Evolutionary conservation across 305 asterid species (phyloP), one percentile per base, ranked within the genome.

Genomic region (Nicotiana rustica): DNA sequence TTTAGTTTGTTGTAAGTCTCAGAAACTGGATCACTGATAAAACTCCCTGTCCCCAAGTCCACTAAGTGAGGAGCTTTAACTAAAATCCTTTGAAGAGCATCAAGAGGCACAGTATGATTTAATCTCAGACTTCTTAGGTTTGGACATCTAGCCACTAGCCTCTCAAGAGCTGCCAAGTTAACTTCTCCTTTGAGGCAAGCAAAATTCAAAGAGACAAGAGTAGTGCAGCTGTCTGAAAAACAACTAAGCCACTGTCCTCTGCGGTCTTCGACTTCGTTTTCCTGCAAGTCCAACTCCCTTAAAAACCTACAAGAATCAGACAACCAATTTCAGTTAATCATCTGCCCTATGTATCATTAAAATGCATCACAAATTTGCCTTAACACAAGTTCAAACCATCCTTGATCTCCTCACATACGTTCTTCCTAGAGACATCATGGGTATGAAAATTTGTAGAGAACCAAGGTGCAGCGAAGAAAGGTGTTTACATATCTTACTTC

Each of bases 161-260:
- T 90, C 92, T 90, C 97, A 5, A 95, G 92, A 79, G 94, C 92
- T 19, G 89, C 86, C 82, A 88, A 83, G 47, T 90, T 92, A 67
- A 95, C 97, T 88, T 90, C 95, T 82, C 98, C 98, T 81, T 88
- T 95, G 80, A 93, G 95, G 89, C 94, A 95, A 33, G 97, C 95
- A 77, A 95, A 93, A 82, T 93, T 93, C 84, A 95, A 85, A 3
- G 97, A 91, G 69, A 91, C 92, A 1, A 95, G 94, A 56, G 97
- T 91, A 21, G 92, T 95, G 85, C 91, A 90, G 85, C 87, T 90
- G 21, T 95, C 95, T 0, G 97, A 97, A 44, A 93, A 93, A 84
- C 92, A 90, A 82, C 96, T 92, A 59, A 95, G 97, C 98, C 97
- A 94, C 82, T 90, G 96, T 59, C 97, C 97, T 87, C 91, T 91